Evolutionary conservation across 306 rosid species (phyloP), one percentile per base, ranked within the genome.

Genomic region (Trichosanthes truncata): DNA sequence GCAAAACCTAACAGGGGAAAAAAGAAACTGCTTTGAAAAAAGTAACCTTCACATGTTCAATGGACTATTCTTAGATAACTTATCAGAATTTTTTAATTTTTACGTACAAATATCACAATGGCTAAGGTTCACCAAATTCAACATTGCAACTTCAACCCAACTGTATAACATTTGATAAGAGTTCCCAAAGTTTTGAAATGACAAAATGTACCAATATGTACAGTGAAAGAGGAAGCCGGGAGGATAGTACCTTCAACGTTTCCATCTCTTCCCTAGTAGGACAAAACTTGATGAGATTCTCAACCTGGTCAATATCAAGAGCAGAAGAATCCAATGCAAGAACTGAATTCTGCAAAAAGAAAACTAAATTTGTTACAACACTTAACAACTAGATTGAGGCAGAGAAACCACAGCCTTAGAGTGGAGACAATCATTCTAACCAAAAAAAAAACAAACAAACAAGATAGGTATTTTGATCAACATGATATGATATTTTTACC

Each of bases 261-360:
- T 95, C 98, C 97, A 95, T 95, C 83, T 95, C 97, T 87, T 95
- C 98, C 82, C 93, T 92, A 40, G 97, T 88, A 55, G 98, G 98
- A 82, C 97, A 92, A 88, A 95, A 95, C 81, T 91, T 92, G 81
- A 95, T 95, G 83, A 95, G 97, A 88, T 95, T 95, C 87, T 95
- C 98, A 78, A 95, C 98, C 87, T 92, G 89, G 79, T 93, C 98
- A 91, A 87, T 84, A 88, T 86, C 88, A 12, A 89, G 88, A 80
- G 83, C 82, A 75, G 92, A 74, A 84, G 90, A 89, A 84, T 88
- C 91, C 87, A 88, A 76, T 13, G 89, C 91, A 69, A 88, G 84
- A 88, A 88, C 88, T 77, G 91, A 86, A 82, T 66, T 86, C 91
- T 88, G 69, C 66, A 81, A 80, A 40, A 33, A 62, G 31, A 78